Evolutionary conservation across 345 rosid species (phyloP).

Genomic region (Dipteronia sinensis): DNA sequence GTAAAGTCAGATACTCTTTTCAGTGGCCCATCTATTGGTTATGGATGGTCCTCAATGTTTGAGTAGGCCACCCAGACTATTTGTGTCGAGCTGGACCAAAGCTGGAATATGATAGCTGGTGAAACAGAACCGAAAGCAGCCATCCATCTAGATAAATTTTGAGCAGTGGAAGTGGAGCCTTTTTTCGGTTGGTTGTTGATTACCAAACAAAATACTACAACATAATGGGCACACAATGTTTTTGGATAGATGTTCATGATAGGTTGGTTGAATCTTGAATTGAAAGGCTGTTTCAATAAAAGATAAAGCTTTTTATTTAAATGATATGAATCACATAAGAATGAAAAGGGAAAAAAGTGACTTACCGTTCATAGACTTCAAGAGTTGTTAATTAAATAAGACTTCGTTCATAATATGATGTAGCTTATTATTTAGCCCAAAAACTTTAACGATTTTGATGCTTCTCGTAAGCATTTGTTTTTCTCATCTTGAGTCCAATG

Average conservation of each 20-base stretch:
- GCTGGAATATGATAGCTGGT: too few relatives aligned
- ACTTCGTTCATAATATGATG: slow-evolving; percentile 48
- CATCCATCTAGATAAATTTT: slow-evolving; percentile 3
- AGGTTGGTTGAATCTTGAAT: too few relatives aligned
- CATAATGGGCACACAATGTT: neutral
- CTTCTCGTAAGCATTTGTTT: slow-evolving; percentile 83
- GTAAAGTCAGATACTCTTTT: too few relatives aligned
- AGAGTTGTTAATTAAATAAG: neutral
- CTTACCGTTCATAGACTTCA: neutral
- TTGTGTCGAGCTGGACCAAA: too few relatives aligned
- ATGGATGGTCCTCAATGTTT: too few relatives aligned
- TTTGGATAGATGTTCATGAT: neutral
- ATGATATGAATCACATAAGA: neutral
- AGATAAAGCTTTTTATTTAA: too few relatives aligned
- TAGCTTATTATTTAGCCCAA: slow-evolving; percentile 82
- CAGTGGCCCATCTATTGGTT: too few relatives aligned
- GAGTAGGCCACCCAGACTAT: too few relatives aligned
- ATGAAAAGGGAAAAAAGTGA: neutral
- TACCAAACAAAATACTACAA: neutral
- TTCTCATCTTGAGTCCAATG: slow-evolving; percentile 80
- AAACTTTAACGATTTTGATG: slow-evolving; percentile 67
- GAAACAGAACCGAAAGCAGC: too few relatives aligned
- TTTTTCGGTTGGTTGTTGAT: neutral
- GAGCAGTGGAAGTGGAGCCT: neutral
- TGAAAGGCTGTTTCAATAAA: too few relatives aligned